Conservation (phyloP, 495 filamentous ascomycete genomes). For the Penicillium pancosmium region DNA sequence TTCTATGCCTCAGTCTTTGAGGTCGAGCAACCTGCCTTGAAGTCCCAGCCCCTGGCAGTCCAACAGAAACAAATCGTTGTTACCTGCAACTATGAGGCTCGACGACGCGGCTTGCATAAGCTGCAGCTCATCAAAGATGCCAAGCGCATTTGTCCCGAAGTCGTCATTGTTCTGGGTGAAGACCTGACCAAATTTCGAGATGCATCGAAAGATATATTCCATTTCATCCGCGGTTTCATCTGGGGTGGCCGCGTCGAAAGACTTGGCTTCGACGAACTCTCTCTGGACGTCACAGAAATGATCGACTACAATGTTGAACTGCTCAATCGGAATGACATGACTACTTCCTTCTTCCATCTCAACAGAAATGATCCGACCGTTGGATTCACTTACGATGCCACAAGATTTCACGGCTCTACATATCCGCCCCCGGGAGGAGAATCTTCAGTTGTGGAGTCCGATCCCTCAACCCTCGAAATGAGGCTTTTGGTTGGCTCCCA, state of each 20-base stretch:
- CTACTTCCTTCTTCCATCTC: conserved; percentile 78
- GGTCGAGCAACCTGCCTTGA: conserved; percentile 73
- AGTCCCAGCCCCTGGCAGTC: conserved; percentile 70
- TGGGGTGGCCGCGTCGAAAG: conserved; percentile 79
- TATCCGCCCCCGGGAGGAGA: conserved; percentile 43
- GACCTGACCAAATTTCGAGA: conserved; percentile 84
- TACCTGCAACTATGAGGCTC: conserved; percentile 93
- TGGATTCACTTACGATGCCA: conserved; percentile 80
- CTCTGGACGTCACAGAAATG: conserved; percentile 81
- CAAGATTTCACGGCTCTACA: conserved; percentile 57
- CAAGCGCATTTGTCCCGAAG: conserved; percentile 76
- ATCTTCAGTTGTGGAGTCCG: background rate
- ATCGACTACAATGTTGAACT: conserved; percentile 74
- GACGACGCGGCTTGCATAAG: conserved; percentile 75
- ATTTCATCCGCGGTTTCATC: conserved; percentile 65
- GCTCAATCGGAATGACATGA: conserved; percentile 66
- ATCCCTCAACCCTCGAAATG: conserved; percentile 38
- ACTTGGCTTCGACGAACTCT: conserved; percentile 86
- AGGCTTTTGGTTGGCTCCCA: conserved; percentile 73
- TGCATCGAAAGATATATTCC: conserved; percentile 78
- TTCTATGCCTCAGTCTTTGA: conserved; percentile 94
- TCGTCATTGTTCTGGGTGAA: conserved; percentile 84
- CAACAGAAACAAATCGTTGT: conserved; percentile 90
- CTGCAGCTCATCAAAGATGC: conserved; percentile 82
- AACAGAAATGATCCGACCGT: conserved; percentile 71